Percentiles rank a stretch among this genome's conserved stretches.
Evolutionary conservation across 148 eudicot species (phyloP).

Genomic region (Vaccinium macrocarpon): DNA sequence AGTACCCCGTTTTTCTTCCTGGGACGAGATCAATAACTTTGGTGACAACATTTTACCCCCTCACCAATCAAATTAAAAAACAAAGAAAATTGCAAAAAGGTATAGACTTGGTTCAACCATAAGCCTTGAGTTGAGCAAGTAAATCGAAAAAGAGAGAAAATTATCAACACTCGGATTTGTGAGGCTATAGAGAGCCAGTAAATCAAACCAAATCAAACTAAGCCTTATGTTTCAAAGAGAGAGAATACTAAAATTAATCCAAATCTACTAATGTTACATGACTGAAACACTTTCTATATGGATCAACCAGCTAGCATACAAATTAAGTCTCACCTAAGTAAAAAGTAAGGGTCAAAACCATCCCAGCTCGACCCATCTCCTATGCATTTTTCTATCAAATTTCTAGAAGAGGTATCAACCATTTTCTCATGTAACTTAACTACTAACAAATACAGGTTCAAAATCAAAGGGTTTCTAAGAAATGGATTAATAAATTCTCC

Average conservation of each 20-base stretch:
- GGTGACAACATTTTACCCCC: not conserved
- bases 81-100: not conserved
- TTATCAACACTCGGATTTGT: too few species aligned
- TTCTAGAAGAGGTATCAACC: conserved; percentile 22
- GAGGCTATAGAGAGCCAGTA: too few species aligned
- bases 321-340: conserved; percentile 41
- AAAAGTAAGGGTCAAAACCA: conserved; percentile 75
- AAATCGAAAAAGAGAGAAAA: not conserved
- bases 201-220: too few species aligned
- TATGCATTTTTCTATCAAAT: conserved; percentile 23
- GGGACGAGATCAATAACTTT: too few species aligned
- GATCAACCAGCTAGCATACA: conserved; percentile 3
- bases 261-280: not conserved
- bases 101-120: not conserved
- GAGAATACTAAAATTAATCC: not conserved
- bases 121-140: not conserved
- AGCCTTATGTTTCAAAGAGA: too few species aligned
- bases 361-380: conserved; percentile 49
- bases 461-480: conserved; percentile 65
- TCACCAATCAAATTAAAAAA: not conserved
- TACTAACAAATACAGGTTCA: conserved; percentile 48
- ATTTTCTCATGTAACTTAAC: conserved; percentile 49
- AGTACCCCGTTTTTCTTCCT: too few species aligned
- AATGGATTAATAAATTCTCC: conserved; percentile 58
- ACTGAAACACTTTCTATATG: not conserved